These are phyloP conservation scores for Cryptococcus sp. DNA, from an alignment of 1,284 basidiomycete species.

Conservation along the genomic window DNA sequence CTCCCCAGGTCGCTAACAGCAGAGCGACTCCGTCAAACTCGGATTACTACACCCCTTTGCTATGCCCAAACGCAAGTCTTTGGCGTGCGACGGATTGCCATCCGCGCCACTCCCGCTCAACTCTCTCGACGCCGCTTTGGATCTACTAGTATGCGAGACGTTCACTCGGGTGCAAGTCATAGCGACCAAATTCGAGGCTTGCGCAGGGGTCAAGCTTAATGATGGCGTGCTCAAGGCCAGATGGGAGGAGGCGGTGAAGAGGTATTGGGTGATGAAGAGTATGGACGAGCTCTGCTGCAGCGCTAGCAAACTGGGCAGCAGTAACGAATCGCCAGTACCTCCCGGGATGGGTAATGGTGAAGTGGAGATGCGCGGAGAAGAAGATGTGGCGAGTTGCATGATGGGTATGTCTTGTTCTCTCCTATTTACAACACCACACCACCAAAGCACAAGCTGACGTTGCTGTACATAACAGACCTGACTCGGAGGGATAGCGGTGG, in stretches of 20 bases:
- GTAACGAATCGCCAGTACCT: too few species aligned
- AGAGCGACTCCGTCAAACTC: background rate
- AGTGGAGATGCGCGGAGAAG: constrained; percentile 27
- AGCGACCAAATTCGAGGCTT: constrained; percentile 41
- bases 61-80: constrained; percentile 29
- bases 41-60: background rate
- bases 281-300: constrained; percentile 45
- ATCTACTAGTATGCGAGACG: constrained; percentile 47
- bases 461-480: background rate
- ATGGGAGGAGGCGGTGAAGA: constrained; percentile 49
- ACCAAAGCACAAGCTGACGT: background rate
- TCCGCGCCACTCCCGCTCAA: constrained; percentile 23
- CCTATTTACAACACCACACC: too few species aligned
- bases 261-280: constrained; percentile 49
- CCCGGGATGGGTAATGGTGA: constrained; percentile 2
- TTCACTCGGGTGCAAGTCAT: constrained; percentile 39
- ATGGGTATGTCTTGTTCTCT: too few species aligned
- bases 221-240: constrained; percentile 39
- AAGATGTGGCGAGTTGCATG: constrained; percentile 7
- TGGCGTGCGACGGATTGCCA: constrained; percentile 14
- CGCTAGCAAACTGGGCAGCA: background rate
- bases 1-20: background rate
- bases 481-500: constrained; percentile 15
- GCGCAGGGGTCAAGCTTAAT: constrained; percentile 42
- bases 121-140: constrained; percentile 48